These are phyloP conservation scores for Trichophaea hybrida DNA, from an alignment of 2,329 filamentous ascomycete species.

Conservation along the genomic window DNA sequence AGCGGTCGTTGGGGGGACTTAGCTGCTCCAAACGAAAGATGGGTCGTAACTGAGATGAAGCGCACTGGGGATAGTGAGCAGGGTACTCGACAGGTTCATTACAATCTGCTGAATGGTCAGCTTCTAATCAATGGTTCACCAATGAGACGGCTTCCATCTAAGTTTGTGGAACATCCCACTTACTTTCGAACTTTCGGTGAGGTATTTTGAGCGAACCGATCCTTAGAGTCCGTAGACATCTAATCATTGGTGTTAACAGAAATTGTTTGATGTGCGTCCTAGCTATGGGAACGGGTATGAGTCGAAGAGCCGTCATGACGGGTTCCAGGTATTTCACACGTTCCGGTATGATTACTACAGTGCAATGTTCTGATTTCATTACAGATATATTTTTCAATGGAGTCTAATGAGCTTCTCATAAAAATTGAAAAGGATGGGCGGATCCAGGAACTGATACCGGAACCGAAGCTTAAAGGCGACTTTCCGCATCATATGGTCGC, in stretches of 20 bases:
- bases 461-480: conserved; percentile 25
- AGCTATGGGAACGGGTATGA: conserved; percentile 32
- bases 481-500: conserved; percentile 32
- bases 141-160: conserved; percentile 35
- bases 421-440: background rate
- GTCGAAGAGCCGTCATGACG: conserved; percentile 26
- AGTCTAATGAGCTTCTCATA: background rate
- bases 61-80: background rate
- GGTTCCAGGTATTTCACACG: conserved; percentile 24
- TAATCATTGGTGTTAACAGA: conserved; percentile 3
- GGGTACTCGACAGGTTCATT: conserved; percentile 30
- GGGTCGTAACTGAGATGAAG: conserved; percentile 23
- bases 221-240: too few relatives aligned
- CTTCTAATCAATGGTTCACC: conserved; percentile 41
- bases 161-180: conserved; percentile 33
- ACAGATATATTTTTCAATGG: background rate
- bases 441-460: conserved; percentile 29
- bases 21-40: conserved; percentile 28
- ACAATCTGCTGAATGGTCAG: conserved; percentile 39
- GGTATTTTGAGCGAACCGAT: too few relatives aligned
- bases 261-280: conserved; percentile 30
- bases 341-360: too few relatives aligned
- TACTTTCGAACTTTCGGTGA: conserved; percentile 37
- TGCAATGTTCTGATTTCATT: conserved; percentile 9
- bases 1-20: conserved; percentile 25